Evolutionary conservation across 192 early-diverging fungal species (phyloP).

Genomic region (Rhizophagus sp.): DNA sequence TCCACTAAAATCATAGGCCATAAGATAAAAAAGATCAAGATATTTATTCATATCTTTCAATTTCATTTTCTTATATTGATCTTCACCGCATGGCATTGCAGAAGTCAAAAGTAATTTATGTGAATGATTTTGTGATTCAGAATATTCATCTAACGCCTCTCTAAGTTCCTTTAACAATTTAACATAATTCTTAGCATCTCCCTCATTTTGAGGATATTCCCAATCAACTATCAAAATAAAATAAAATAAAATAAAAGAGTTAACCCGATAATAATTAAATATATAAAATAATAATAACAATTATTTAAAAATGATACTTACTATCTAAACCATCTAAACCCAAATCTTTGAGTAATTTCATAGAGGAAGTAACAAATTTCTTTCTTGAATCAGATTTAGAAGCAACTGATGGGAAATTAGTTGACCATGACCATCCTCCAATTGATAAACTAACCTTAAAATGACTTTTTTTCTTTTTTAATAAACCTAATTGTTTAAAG

Average conservation of each 20-base stretch:
- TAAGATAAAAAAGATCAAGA: conserved; percentile 83
- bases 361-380: conserved; percentile 59
- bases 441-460: conserved; percentile 71
- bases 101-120: conserved; percentile 63
- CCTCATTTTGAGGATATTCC: conserved; percentile 75
- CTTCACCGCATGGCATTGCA: conserved; percentile 66
- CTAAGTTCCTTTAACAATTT: conserved; percentile 74
- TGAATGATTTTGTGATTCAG: conserved; percentile 35
- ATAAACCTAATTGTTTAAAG: conserved; percentile 61
- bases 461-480: conserved; percentile 69
- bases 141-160: conserved; percentile 60
- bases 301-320: conserved; percentile 25
- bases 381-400: conserved; percentile 46
- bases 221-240: conserved; percentile 52
- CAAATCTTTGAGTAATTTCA: conserved; percentile 48
- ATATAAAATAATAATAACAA: no score
- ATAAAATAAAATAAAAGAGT: neutral
- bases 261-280: no score
- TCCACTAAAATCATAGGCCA: conserved; percentile 86
- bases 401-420: conserved; percentile 68
- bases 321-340: conserved; percentile 59
- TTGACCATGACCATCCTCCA: conserved; percentile 80
- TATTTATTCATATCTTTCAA: conserved; percentile 63
- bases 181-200: conserved; percentile 82
- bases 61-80: conserved; percentile 61